A percentile compares a stretch with the other conserved stretches of the same genome.
phyloP scores from a whole-genome alignment of 352 stramenopile species.

The Phytophthora podocarpi region DNA sequence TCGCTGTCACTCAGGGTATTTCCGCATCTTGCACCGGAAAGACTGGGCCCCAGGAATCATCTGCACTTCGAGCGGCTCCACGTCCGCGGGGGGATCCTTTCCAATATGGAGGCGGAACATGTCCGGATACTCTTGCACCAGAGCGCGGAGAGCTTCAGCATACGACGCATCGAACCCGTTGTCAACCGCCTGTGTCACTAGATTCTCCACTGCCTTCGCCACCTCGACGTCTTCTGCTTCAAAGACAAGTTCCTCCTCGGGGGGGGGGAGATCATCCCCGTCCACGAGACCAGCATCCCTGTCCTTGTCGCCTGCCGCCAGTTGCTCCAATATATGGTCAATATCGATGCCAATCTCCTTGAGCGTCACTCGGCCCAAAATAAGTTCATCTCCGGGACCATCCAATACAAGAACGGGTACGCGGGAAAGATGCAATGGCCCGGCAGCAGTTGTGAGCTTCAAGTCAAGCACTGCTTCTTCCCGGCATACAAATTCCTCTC shows the following conservation, averaged over 20 bases:
- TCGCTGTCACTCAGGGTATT: constrained; percentile 1
- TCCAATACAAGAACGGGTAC: not conserved
- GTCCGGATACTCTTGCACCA: no score
- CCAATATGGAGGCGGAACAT: no score
- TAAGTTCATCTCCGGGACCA: constrained; percentile 1
- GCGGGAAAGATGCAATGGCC: not conserved
- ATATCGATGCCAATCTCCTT: constrained; percentile 11
- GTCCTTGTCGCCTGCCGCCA: not conserved
- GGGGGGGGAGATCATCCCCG: not conserved
- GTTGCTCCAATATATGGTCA: not conserved
- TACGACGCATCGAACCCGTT: no score
- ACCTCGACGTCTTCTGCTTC: no score
- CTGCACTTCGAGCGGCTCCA: no score
- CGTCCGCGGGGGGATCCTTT: no score
- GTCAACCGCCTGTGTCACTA: no score
- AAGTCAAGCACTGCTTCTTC: not conserved
- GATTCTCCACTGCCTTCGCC: no score
- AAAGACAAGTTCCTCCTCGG: not conserved
- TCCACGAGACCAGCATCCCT: not conserved
- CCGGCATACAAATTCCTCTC: not conserved
- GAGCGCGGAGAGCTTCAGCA: no score
- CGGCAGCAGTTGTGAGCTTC: not conserved
- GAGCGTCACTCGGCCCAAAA: not conserved
- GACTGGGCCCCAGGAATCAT: no score
- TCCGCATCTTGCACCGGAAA: not conserved